A percentile compares a stretch with the other conserved stretches of the same genome.
phyloP scores from a whole-genome alignment of 2,329 filamentous ascomycete genomes.

The Cladosporium sp. region DNA sequence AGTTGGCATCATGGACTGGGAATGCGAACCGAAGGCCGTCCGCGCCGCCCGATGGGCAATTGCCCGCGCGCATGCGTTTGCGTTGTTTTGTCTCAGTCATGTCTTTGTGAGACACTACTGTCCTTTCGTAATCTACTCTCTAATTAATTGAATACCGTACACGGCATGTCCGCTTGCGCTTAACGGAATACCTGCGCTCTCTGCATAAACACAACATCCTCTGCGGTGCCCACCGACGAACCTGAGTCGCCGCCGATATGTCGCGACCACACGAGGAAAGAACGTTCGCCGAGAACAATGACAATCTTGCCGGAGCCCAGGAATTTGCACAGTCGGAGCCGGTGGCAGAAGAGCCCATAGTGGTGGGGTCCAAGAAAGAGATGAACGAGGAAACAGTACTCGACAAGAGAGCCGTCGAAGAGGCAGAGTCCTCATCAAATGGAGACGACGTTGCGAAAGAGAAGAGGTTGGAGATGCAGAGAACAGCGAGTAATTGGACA shows the following conservation, averaged over 20 bases:
- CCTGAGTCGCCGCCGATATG: slow-evolving; percentile 1
- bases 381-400: slow-evolving; percentile 38
- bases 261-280: slow-evolving; percentile 18
- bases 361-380: slow-evolving; percentile 40
- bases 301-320: slow-evolving; percentile 15
- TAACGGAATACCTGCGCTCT: background rate
- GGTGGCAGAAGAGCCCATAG: slow-evolving; percentile 42
- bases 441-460: slow-evolving; percentile 25
- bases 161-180: slow-evolving; percentile 11
- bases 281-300: slow-evolving; percentile 16
- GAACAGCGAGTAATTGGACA: slow-evolving; percentile 39
- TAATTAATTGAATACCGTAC: slow-evolving; percentile 1
- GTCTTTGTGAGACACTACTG: slow-evolving; percentile 13
- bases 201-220: slow-evolving; percentile 4
- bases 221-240: background rate
- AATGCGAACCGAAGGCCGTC: slow-evolving; percentile 1
- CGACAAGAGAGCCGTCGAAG: slow-evolving; percentile 31
- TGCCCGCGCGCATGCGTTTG: background rate
- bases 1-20: slow-evolving; percentile 13
- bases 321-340: slow-evolving; percentile 40
- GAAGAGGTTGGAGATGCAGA: slow-evolving; percentile 27
- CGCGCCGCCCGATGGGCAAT: slow-evolving; percentile 6
- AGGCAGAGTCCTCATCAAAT: slow-evolving; percentile 23
- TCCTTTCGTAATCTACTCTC: background rate
- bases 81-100: slow-evolving; percentile 19